Base-by-base conservation (phyloP, 2,329 filamentous ascomycete species). In the Diaporthe aspalathi region DNA sequence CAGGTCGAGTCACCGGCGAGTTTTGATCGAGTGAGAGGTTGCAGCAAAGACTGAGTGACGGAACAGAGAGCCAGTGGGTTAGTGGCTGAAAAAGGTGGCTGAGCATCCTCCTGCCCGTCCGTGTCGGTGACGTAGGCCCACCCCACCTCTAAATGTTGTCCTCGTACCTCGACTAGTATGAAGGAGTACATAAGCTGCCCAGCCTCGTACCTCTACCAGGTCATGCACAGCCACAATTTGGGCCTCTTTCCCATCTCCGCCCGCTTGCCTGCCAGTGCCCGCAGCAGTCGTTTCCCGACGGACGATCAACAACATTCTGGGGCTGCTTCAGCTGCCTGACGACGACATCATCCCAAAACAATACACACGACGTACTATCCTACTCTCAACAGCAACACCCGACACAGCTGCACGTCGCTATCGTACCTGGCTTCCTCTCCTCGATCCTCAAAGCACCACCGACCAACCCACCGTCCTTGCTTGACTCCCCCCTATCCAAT, bases 261-360 rank as follows among this genome's bases (percentile, higher is more conserved):
- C 29, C 14, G 17, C 8, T 22, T 17, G 38, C 56, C 24, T 20
- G 52, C 53, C 52, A 35, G 52, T 49, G 49, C 49, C 49, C 14
- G 54, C 43, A 63, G 43, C n/a, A n/a, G n/a, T 22, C 35, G 43
- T 27, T 65, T 65, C 43, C 43, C 29, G 60, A 50, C 60, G 60
- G 60, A 65, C n/a, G 29, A 65, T 65, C 60, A 65, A 38, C 45
- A 50, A 38, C 35, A 38, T 38, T n/a, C 17, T 14, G 35, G 45
- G 60, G 45, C 43, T 50, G 43, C 12, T 50, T 65, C 60, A 50
- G 45, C 60, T 38, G 27, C 17, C 60, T 24, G 29, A 22, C 60
- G 60, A 65, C 43, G 60, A 52, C 60, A 38, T 67, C 57, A 40
- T 17, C 22, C 70, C 22, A 7, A 38, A n/a, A 56, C n/a, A n/a